phyloP scores from a whole-genome alignment of 257 asterid species.

The Parsonsia alboflavescens region DNA sequence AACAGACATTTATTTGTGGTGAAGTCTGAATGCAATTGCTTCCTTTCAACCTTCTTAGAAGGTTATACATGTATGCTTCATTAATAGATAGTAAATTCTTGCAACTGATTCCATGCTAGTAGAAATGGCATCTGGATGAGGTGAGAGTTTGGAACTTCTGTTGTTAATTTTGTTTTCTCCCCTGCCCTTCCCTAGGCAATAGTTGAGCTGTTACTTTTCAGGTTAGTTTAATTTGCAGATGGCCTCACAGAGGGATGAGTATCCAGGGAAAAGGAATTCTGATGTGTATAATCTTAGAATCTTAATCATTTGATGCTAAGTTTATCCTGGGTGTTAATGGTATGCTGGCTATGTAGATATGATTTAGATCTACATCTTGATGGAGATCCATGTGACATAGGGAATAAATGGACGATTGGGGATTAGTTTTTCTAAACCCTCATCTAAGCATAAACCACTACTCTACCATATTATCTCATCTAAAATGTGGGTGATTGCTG shows the following conservation, averaged over 20 bases:
- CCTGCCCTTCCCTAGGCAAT: background rate
- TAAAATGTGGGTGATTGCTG: background rate
- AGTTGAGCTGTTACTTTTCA: background rate
- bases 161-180: background rate
- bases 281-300: background rate
- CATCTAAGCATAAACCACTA: background rate
- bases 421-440: background rate
- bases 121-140: background rate
- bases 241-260: background rate
- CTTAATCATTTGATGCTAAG: background rate
- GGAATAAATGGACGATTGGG: background rate
- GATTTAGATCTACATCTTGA: background rate
- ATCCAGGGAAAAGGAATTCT: background rate
- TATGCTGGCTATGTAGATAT: background rate
- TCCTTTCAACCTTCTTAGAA: background rate
- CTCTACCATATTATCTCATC: background rate
- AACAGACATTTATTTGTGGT: background rate
- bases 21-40: background rate
- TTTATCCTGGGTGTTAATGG: background rate
- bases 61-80: background rate
- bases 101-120: background rate
- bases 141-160: background rate
- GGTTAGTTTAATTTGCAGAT: background rate
- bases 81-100: background rate
- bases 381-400: background rate